Evolutionary conservation across 75 land plant species (phyloP).

Genomic region (Pinus albicaulis): DNA sequence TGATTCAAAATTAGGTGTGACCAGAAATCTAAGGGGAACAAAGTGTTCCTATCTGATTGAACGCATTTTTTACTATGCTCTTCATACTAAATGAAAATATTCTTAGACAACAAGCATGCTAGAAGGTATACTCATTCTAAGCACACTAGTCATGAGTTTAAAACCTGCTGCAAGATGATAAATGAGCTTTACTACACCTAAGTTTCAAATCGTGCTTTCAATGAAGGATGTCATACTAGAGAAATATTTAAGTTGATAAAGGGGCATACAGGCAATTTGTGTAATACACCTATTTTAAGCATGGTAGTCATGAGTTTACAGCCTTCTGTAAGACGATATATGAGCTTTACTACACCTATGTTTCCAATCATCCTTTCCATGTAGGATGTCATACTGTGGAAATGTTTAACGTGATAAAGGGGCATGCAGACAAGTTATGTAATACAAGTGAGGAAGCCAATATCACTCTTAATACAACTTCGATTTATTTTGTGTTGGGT

Average conservation of each 20-base stretch:
- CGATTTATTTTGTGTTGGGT: background rate
- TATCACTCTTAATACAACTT: background rate
- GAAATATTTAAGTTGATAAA: no score
- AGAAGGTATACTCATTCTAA: background rate
- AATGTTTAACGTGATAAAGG: no score
- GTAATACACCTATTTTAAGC: background rate
- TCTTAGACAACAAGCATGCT: background rate
- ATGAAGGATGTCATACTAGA: background rate
- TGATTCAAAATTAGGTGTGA: background rate
- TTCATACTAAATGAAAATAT: background rate
- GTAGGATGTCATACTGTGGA: background rate
- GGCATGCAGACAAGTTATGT: no score
- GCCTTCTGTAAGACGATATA: background rate
- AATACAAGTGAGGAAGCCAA: background rate
- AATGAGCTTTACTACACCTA: background rate
- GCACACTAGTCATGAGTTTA: background rate
- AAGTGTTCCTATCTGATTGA: background rate
- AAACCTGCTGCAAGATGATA: background rate
- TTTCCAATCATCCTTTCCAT: background rate
- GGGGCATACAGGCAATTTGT: no score
- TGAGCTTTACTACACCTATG: background rate
- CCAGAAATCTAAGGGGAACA: background rate
- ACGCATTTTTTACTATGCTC: background rate
- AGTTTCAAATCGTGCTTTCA: background rate
- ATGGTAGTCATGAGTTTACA: background rate